Percentiles rank a stretch among this genome's conserved stretches.
phyloP scores from a whole-genome alignment of 306 rosid genomes.

The Pyrus bretschneideri region DNA sequence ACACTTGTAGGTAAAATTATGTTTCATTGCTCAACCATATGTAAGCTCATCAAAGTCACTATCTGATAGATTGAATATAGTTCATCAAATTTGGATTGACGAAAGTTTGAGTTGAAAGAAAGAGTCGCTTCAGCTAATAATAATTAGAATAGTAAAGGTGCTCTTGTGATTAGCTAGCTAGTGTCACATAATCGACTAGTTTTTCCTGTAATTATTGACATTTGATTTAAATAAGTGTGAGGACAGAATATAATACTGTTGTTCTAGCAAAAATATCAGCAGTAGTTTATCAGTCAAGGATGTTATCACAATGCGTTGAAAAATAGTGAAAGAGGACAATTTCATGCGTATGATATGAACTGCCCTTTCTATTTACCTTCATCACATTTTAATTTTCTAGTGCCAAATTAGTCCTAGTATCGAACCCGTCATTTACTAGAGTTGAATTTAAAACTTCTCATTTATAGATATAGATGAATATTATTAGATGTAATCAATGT shows the following conservation, averaged over 20 bases:
- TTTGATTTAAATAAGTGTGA: constrained; percentile 5
- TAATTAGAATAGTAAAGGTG: background rate
- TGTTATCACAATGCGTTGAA: constrained; percentile 13
- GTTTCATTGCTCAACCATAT: background rate
- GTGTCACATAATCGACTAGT: background rate
- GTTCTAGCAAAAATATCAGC: background rate
- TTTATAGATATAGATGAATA: too few relatives aligned
- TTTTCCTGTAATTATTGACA: constrained; percentile 17
- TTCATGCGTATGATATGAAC: too few relatives aligned
- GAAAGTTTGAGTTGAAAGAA: background rate
- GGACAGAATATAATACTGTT: background rate
- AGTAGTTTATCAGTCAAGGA: background rate
- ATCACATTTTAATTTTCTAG: too few relatives aligned
- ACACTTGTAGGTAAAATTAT: background rate
- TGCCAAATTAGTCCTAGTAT: too few relatives aligned
- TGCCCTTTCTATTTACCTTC: too few relatives aligned
- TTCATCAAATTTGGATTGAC: background rate
- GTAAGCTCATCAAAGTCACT: background rate
- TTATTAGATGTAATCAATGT: background rate
- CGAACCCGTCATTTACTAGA: too few relatives aligned
- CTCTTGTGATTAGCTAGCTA: background rate
- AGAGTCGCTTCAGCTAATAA: background rate
- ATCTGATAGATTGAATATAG: background rate
- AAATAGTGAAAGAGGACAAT: background rate
- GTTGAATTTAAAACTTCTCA: too few relatives aligned